These are phyloP conservation scores for Centella asiatica DNA, from an alignment of 129 eudicot genomes.

Conservation along the genomic window DNA sequence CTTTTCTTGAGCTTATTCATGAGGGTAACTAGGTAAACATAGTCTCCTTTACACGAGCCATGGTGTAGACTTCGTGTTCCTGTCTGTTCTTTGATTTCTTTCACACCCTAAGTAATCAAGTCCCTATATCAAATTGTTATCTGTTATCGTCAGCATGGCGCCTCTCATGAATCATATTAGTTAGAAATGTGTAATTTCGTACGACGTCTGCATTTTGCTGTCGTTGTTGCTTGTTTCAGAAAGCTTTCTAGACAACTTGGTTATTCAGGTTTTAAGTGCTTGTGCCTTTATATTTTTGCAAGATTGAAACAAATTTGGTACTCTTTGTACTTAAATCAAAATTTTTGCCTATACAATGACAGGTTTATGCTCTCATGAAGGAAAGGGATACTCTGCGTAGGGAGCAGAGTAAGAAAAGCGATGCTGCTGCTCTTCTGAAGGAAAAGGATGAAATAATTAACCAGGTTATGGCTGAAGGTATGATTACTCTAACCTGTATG, in stretches of 20 bases:
- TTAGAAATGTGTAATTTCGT: no score
- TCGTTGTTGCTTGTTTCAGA: not conserved
- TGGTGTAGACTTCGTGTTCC: not conserved
- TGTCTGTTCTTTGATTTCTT: not conserved
- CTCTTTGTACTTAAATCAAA: not conserved
- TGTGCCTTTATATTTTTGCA: not conserved
- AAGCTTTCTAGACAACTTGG: not conserved
- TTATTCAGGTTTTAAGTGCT: not conserved
- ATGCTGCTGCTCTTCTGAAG: constrained; percentile 83
- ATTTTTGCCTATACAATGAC: constrained; percentile 13
- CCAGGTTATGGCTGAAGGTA: constrained; percentile 98
- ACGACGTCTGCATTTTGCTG: no score
- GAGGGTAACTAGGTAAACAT: no score
- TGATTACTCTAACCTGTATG: constrained; percentile 1
- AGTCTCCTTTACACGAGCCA: no score
- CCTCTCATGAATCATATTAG: not conserved
- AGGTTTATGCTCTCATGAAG: constrained; percentile 86
- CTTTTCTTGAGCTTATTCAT: no score
- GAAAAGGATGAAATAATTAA: constrained; percentile 92
- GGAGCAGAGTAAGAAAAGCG: constrained; percentile 81
- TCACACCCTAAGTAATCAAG: not conserved
- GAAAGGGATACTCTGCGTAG: constrained; percentile 91
- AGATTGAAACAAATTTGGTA: not conserved
- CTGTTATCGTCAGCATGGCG: not conserved
- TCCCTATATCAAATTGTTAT: not conserved